Base-by-base conservation (phyloP, 139 green algal genomes). In the Chlamydomonas sp. region DNA sequence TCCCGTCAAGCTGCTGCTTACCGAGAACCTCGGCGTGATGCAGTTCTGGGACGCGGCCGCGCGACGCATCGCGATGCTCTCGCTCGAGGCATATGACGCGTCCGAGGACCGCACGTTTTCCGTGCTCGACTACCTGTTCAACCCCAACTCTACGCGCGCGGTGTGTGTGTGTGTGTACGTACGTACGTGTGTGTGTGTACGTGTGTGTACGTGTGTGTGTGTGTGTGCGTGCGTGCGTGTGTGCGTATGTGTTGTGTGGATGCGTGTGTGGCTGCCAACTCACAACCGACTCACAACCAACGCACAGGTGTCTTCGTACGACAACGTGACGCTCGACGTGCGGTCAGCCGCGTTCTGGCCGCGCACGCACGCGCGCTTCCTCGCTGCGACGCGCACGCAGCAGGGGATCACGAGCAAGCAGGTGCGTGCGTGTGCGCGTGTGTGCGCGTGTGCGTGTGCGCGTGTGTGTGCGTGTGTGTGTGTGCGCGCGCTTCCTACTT, bases 51-150 rank as follows among this genome's bases (percentile, higher is more conserved):
- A 92, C 26, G 83, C 87, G 3, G 65, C 35, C 10, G 59, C 54
- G n/a, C n/a, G n/a, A n/a, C n/a, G n/a, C 59, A 69, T 74, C 3
- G 38, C 79, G n/a, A 68, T 75, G 5, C 76, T 64, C 4, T 88
- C 90, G 5, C 37, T 95, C 39, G 91, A 97, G 85, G 71, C 96
- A 47, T 97, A 89, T 70, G 88, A 96, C 69, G 83, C 88, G 34
- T 79, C 71, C 0, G n/a, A n/a, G n/a, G 36, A 70, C 26, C 69
- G 67, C 3, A 58, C 63, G 26, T 64, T 89, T 39, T 72, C 48
- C 34, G 70, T 91, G 10, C 35, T 79, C 10, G 76, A 86, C 38
- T 71, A 84, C 34, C 64, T 85, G 2, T 82, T 91, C 49, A 89
- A 85, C 73, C 66, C 64, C 54, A 86, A 78, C 68, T 43, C 69